Evolutionary conservation across 1,284 basidiomycete species (phyloP), one percentile per base, ranked within the genome.

Genomic region (Marasmius fiardii): DNA sequence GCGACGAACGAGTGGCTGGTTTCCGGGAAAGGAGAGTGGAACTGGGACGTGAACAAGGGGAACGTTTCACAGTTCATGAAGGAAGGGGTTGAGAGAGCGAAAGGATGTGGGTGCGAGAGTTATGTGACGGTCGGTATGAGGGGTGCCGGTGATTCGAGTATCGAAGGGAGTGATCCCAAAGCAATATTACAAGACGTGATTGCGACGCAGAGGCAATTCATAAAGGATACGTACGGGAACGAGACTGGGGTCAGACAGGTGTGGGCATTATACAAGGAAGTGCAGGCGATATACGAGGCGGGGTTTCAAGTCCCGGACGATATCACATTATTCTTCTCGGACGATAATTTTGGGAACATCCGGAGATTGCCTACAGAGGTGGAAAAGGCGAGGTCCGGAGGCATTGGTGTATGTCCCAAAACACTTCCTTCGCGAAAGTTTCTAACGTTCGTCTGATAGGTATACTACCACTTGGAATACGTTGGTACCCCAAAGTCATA

Each of bases 341-440:
- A 57, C 33, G 55, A 57, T 35, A 57, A 53, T 39, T 59, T 44
- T 45, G 58, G 58, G 16, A 56, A 59, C 35, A 47, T 59, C 5
- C 24, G 58, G n/a, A 35, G 58, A n/a, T 43, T 53, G 21, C 54
- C 58, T 4, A 56, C 43, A 7, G 43, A 52, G 21, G 45, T 21
- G 5, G 58, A 59, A 33, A 23, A 31, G 18, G 16, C 56, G 39
- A 21, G 58, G 24, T 10, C 50, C 28, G 58, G 58, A 28, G 58
- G 58, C 11, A 33, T 37, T 18, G 58, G 58, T 14, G 58, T 59
- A 14, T 33, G 56, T 33, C 24, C 34, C 6, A 4, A 3, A 20
- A 28, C 24, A 4, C 41, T 48, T 18, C 21, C 10, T 14, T 48
- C 45, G n/a, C 10, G 28, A 31, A 31, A 31, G 28, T 31, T 4